Evolutionary conservation across 306 rosid genomes (phyloP).

Genomic region (Leucaena leucocephala): DNA sequence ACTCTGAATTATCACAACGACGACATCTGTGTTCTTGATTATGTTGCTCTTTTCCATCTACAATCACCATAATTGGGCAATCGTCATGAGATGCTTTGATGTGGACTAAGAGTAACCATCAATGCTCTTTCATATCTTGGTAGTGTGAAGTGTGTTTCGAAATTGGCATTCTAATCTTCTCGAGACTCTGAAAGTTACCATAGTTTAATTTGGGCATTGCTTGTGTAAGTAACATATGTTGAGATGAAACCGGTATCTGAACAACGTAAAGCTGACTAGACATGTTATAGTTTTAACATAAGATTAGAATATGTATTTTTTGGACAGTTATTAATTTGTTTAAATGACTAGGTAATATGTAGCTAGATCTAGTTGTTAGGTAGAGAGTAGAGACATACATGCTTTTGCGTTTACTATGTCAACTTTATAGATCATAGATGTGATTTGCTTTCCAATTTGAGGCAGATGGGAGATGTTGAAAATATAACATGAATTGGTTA

Average conservation of each 20-base stretch:
- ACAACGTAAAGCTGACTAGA: neutral
- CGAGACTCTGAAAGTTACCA: neutral
- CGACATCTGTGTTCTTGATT: conserved; percentile 17
- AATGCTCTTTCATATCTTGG: too few relatives aligned
- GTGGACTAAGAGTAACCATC: too few relatives aligned
- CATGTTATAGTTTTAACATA: neutral
- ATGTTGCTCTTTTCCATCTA: neutral
- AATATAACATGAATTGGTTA: neutral
- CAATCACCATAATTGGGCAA: neutral
- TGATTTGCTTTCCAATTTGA: neutral
- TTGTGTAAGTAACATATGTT: neutral
- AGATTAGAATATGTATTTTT: neutral
- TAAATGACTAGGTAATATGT: neutral
- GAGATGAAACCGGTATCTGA: neutral
- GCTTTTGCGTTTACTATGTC: neutral
- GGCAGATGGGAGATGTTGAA: conserved; percentile 7
- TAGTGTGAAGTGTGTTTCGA: neutral
- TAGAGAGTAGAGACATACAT: neutral
- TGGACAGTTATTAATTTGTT: neutral
- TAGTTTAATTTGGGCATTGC: neutral
- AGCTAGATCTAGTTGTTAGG: neutral
- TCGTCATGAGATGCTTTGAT: too few relatives aligned
- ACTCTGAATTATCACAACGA: neutral
- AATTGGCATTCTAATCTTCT: neutral
- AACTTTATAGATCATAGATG: conserved; percentile 14